Conservation (phyloP, 106 monocot species). For the Apostasia ramifera region DNA sequence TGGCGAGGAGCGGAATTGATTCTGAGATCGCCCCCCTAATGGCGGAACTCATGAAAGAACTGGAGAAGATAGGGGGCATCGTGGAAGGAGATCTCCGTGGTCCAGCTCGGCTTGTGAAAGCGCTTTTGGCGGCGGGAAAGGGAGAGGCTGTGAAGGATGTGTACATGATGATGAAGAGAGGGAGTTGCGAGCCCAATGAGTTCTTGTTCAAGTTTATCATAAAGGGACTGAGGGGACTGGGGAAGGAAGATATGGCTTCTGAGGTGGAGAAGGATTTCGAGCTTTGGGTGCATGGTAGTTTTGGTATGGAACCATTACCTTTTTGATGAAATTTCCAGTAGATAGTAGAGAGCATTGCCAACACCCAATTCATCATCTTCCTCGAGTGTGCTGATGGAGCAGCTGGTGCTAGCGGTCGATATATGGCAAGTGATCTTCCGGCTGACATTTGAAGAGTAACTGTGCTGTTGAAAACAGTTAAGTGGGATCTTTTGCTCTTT, state of each 20-base stretch:
- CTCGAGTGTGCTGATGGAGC: too few species aligned
- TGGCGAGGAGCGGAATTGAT: conserved; percentile 12
- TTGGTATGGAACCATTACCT: not conserved
- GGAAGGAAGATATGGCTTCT: conserved; percentile 39
- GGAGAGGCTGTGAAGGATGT: conserved; percentile 37
- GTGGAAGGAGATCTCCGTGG: conserved; percentile 29
- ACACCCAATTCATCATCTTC: too few species aligned
- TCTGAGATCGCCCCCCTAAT: conserved; percentile 26
- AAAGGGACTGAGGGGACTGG: conserved; percentile 65
- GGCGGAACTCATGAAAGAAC: conserved; percentile 31
- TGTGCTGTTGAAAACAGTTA: too few species aligned
- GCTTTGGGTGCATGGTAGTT: conserved; percentile 21
- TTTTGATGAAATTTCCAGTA: not conserved
- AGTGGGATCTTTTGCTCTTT: too few species aligned
- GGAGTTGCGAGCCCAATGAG: conserved; percentile 53
- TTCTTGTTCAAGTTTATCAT: conserved; percentile 53
- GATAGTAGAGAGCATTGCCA: too few species aligned
- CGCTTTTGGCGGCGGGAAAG: conserved; percentile 37
- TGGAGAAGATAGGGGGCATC: conserved; percentile 13
- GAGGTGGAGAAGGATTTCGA: conserved; percentile 64
- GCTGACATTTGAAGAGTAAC: too few species aligned
- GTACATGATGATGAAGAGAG: conserved; percentile 43
- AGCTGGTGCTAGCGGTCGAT: too few species aligned
- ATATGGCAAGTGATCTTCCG: too few species aligned
- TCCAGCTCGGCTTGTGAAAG: conserved; percentile 47